Evolutionary conservation across 768 basidiomycete species (phyloP).

Genomic region (Tylopilus cervinicoccineus): DNA sequence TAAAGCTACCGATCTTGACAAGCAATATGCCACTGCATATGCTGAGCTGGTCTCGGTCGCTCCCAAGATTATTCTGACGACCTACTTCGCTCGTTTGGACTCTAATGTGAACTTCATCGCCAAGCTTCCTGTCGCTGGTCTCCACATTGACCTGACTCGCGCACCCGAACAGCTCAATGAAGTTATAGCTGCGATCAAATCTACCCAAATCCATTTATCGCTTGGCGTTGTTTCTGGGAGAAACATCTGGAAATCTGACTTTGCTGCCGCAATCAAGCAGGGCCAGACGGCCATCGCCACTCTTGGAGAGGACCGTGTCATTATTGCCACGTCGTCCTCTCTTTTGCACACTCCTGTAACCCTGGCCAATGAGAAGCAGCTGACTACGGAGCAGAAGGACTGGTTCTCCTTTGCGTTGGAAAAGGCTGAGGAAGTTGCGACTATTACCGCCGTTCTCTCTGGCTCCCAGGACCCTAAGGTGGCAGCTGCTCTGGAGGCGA

Average conservation of each 20-base stretch:
- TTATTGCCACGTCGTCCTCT: conserved; percentile 94
- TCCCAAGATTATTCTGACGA: conserved; percentile 91
- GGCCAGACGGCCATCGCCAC: conserved; percentile 81
- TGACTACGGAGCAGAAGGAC: conserved; percentile 85
- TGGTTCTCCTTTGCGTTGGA: conserved; percentile 99
- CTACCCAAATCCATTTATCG: conserved; percentile 77
- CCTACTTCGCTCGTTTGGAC: conserved; percentile 96
- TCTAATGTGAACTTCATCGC: conserved; percentile 83
- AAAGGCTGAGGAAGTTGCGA: conserved; percentile 89
- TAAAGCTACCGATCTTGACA: conserved; percentile 68
- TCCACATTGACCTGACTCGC: conserved; percentile 96
- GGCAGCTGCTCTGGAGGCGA: conserved; percentile 76
- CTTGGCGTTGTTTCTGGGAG: conserved; percentile 96
- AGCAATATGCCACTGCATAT: conserved; percentile 79
- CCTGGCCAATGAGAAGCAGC: conserved; percentile 85
- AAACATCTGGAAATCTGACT: conserved; percentile 99
- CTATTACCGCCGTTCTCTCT: conserved; percentile 80
- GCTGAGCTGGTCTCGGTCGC: conserved; percentile 74
- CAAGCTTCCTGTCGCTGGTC: conserved; percentile 88
- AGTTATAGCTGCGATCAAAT: conserved; percentile 79
- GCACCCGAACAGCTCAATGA: conserved; percentile 85
- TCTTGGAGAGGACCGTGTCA: conserved; percentile 84
- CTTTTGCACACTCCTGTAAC: conserved; percentile 98
- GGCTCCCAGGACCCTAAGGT: conserved; percentile 76
- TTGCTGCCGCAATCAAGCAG: conserved; percentile 73